phyloP scores from a whole-genome alignment of 192 early-diverging fungal genomes.

The Radiomyces spectabilis region DNA sequence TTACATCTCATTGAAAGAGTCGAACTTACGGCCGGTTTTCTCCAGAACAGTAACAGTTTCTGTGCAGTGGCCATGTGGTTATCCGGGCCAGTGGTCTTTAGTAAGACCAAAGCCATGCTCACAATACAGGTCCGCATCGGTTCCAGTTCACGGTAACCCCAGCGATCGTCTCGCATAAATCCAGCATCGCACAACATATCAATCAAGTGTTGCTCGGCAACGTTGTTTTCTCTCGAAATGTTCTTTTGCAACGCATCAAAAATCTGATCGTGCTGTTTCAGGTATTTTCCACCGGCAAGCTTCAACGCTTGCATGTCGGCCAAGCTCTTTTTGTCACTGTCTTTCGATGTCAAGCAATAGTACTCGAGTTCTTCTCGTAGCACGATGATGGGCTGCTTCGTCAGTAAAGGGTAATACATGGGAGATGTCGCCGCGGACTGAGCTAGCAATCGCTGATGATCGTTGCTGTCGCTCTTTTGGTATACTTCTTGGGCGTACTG shows the following conservation, averaged over 20 bases:
- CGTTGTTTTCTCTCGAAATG: slow-evolving; percentile 57
- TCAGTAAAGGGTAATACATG: slow-evolving; percentile 39
- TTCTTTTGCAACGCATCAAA: slow-evolving; percentile 72
- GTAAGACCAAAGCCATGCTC: slow-evolving; percentile 60
- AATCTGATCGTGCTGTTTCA: slow-evolving; percentile 59
- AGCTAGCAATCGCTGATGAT: slow-evolving; percentile 13
- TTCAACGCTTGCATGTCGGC: slow-evolving; percentile 44
- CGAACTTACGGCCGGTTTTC: slow-evolving; percentile 63
- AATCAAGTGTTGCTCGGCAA: slow-evolving; percentile 70
- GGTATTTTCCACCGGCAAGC: slow-evolving; percentile 49
- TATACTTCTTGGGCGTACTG: slow-evolving; percentile 24
- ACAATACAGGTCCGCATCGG: slow-evolving; percentile 58
- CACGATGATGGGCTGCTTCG: slow-evolving; percentile 64
- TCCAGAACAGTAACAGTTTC: slow-evolving; percentile 74
- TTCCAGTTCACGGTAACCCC: slow-evolving; percentile 70
- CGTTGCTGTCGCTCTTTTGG: slow-evolving; percentile 13
- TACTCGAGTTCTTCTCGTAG: slow-evolving; percentile 77
- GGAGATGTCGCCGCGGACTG: slow-evolving; percentile 13
- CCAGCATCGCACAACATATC: slow-evolving; percentile 78
- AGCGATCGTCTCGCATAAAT: slow-evolving; percentile 59
- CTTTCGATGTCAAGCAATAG: slow-evolving; percentile 32
- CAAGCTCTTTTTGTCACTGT: no score
- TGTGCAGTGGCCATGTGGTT: slow-evolving; percentile 70
- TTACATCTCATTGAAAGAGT: background rate
- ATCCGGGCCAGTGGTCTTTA: slow-evolving; percentile 60